Evolutionary conservation across 83 land plant species (phyloP), one percentile per base, ranked within the genome.

Genomic region (Isoetes engelmannii): DNA sequence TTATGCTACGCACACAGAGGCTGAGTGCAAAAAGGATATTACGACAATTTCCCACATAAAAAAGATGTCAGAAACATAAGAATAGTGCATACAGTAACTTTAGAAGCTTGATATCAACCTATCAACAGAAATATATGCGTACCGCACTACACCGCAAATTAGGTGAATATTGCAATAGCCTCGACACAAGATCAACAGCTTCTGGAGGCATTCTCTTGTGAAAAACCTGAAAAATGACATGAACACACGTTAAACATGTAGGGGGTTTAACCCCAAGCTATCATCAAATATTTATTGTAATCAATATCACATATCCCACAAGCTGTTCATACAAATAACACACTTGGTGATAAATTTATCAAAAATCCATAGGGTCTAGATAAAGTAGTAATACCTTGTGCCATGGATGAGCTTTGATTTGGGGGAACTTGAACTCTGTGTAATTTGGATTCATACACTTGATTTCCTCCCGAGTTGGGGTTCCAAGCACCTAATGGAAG

Each of bases 381-480:
- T 12, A 15, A 45, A 44, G 4, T 17, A 48, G 8, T 45, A 61
- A 60, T 6, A 87, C 91, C 91, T 87, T 87, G 74, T 84, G 85
- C 91, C 91, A 87, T 17, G 91, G 88, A 63, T 82, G 87, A 47
- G 91, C 85, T 74, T 87, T 87, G 28, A 84, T 87, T 17, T 84
- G 87, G 50, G 91, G 91, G 63, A 87, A 87, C 58, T 82, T 87
- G 47, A 84, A 84, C 44, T 87, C 91, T 53, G 70, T 87, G 64
- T 87, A 87, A 70, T 82, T 84, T 68, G 91, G 91, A 71, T 87
- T 87, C 91, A 87, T 87, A 75, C 91, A 87, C 67, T 80, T 84
- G n/a, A 87, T 87, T 62, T 87, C 91, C 69, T 87, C 91, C 72
- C 91, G 69, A 5, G 91, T 84, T 48, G 91, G 91, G 21, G 91